These are phyloP conservation scores for Pythium periplocum DNA, from an alignment of 352 stramenopile genomes.

Conservation along the genomic window DNA sequence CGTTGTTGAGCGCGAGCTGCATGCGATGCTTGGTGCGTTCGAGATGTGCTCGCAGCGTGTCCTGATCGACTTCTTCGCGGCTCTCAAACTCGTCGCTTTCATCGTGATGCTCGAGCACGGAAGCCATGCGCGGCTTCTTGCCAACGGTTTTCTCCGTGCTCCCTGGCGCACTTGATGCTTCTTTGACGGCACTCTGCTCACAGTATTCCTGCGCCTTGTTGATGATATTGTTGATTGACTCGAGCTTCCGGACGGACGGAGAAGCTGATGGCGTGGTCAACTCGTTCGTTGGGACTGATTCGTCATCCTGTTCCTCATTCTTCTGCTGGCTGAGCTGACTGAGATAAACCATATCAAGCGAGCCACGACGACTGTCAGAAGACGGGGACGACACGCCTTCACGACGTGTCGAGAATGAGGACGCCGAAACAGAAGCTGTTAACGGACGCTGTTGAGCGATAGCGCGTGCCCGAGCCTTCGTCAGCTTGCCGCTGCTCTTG, in stretches of 20 bases:
- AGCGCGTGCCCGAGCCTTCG: no score
- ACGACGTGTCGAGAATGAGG: no score
- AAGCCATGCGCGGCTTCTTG: not conserved
- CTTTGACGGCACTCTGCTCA: not conserved
- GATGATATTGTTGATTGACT: slow-evolving; percentile 61
- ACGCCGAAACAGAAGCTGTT: no score
- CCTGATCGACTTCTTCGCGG: not conserved
- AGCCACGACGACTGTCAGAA: no score
- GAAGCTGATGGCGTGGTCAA: no score
- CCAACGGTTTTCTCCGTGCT: not conserved
- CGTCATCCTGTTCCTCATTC: not conserved
- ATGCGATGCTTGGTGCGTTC: slow-evolving; percentile 32
- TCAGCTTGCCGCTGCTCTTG: no score
- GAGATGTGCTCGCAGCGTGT: slow-evolving; percentile 29
- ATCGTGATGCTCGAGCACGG: slow-evolving; percentile 6
- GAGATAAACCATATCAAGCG: no score
- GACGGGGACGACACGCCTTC: no score
- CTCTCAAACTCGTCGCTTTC: not conserved
- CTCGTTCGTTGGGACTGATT: not conserved
- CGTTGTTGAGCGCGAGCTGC: no score
- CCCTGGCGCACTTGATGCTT: not conserved
- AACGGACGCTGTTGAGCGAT: no score
- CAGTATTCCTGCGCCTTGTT: slow-evolving; percentile 34
- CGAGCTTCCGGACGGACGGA: slow-evolving; percentile 25
- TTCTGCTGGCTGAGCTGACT: no score